Conservation (phyloP, 352 stramenopile species). For the Pythium periplocum region DNA sequence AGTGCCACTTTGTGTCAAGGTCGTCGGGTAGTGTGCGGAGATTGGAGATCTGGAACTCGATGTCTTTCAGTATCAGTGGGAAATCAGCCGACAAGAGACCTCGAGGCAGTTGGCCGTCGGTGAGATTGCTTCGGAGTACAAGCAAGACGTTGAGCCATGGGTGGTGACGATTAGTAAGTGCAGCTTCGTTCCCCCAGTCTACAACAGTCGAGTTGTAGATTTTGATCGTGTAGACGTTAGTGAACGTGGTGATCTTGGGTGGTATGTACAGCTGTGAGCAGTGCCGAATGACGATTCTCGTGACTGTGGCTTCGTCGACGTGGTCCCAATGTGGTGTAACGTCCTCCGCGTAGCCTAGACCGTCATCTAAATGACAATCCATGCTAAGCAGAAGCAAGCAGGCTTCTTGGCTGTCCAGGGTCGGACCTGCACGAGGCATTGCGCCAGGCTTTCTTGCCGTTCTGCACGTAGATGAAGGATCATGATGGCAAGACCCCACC, state of each 20-base stretch:
- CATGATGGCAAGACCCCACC: slow-evolving; percentile 3
- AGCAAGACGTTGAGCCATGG: slow-evolving; percentile 2
- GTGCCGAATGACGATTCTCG: slow-evolving; percentile 8
- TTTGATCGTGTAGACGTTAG: slow-evolving; percentile 9
- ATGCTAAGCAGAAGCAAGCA: neutral
- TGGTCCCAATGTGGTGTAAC: neutral
- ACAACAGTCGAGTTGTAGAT: slow-evolving; percentile 13
- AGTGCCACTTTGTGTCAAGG: too few species aligned
- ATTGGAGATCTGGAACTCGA: slow-evolving; percentile 8
- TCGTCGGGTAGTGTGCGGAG: too few species aligned
- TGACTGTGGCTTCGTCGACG: neutral
- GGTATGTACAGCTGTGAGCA: slow-evolving; percentile 9
- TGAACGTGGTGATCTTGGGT: slow-evolving; percentile 1
- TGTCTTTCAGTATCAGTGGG: neutral
- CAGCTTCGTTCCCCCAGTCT: slow-evolving; percentile 1
- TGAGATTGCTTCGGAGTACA: slow-evolving; percentile 9
- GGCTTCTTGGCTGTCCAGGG: too few species aligned
- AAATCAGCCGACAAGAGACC: slow-evolving; percentile 11
- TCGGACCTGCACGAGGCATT: neutral
- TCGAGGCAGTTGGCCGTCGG: slow-evolving; percentile 1
- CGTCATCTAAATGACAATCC: neutral
- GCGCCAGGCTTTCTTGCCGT: neutral
- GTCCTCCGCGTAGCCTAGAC: neutral
- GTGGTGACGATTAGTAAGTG: neutral
- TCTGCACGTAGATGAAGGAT: slow-evolving; percentile 5